Percentiles rank a stretch among this genome's conserved stretches.
phyloP scores from a whole-genome alignment of 495 filamentous ascomycete genomes.

The Stereocaulon alpinum region DNA sequence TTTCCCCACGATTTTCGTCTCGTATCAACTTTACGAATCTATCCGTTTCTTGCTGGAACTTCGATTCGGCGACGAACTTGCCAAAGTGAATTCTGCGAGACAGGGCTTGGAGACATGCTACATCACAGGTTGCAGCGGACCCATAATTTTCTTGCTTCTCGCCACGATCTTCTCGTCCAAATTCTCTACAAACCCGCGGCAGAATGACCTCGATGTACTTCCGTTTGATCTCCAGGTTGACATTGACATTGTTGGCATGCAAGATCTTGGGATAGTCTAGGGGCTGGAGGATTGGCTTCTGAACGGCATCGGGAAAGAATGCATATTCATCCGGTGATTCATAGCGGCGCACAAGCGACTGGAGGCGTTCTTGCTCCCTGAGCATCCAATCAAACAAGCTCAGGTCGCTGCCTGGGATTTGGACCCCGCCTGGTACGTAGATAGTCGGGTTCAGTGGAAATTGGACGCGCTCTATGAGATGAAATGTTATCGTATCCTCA shows the following conservation, averaged over 20 bases:
- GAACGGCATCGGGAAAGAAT: conserved; percentile 81
- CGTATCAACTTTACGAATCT: conserved; percentile 71
- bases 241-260: conserved; percentile 84
- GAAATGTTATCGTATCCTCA: conserved; percentile 97
- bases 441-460: conserved; percentile 88
- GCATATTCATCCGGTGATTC: conserved; percentile 95
- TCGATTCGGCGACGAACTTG: conserved; percentile 98
- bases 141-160: conserved; percentile 93
- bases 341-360: conserved; percentile 91
- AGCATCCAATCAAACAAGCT: conserved; percentile 94
- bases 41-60: conserved; percentile 79
- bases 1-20: conserved; percentile 63
- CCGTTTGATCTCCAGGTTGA: conserved; percentile 77
- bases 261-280: conserved; percentile 84
- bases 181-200: conserved; percentile 65
- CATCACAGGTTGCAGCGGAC: conserved; percentile 82
- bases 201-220: conserved; percentile 77
- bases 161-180: conserved; percentile 64
- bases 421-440: conserved; percentile 70
- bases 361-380: conserved; percentile 74
- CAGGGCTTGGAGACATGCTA: conserved; percentile 80
- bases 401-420: conserved; percentile 58
- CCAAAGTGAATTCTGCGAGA: conserved; percentile 93
- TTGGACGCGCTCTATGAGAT: conserved; percentile 95
- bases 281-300: conserved; percentile 74